Evolutionary conservation across 1,284 basidiomycete species (phyloP).

Genomic region (Cryptococcus deneoformans): DNA sequence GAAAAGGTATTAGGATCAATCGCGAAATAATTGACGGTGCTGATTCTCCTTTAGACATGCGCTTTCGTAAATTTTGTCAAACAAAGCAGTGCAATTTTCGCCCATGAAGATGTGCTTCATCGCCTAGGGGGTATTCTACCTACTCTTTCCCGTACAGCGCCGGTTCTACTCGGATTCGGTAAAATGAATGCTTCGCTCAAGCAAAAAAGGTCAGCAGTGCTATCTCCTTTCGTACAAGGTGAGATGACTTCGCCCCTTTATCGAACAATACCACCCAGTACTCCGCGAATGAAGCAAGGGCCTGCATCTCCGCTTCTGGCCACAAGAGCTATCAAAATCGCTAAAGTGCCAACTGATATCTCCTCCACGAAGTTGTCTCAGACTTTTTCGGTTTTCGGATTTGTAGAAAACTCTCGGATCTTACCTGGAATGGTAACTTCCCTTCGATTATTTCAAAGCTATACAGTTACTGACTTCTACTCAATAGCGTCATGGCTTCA

Average conservation of each 20-base stretch:
- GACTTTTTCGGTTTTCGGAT: conserved; percentile 89
- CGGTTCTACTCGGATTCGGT: conserved; percentile 94
- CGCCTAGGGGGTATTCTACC: conserved; percentile 88
- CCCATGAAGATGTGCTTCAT: conserved; percentile 94
- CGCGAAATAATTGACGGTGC: neutral
- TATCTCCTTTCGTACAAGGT: too few relatives aligned
- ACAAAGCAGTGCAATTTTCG: conserved; percentile 88
- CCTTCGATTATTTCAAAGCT: conserved; percentile 41
- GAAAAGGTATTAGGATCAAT: conserved; percentile 70
- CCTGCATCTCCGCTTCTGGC: conserved; percentile 55
- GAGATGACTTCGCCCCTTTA: too few relatives aligned
- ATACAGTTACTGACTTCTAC: neutral
- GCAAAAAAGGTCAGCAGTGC: neutral
- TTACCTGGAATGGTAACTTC: conserved; percentile 90
- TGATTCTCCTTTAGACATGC: conserved; percentile 68
- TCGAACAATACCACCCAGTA: too few relatives aligned
- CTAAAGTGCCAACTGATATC: conserved; percentile 87
- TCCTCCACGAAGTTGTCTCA: conserved; percentile 83
- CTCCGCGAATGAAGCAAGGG: too few relatives aligned
- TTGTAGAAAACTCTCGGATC: conserved; percentile 93
- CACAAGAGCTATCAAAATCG: conserved; percentile 92
- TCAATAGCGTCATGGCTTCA: conserved; percentile 50
- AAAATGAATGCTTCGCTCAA: conserved; percentile 73
- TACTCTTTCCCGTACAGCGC: conserved; percentile 85
- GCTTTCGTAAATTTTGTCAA: conserved; percentile 99